phyloP scores from a whole-genome alignment of 2,329 filamentous ascomycete genomes.

The Aureobasidium melanogenum region DNA sequence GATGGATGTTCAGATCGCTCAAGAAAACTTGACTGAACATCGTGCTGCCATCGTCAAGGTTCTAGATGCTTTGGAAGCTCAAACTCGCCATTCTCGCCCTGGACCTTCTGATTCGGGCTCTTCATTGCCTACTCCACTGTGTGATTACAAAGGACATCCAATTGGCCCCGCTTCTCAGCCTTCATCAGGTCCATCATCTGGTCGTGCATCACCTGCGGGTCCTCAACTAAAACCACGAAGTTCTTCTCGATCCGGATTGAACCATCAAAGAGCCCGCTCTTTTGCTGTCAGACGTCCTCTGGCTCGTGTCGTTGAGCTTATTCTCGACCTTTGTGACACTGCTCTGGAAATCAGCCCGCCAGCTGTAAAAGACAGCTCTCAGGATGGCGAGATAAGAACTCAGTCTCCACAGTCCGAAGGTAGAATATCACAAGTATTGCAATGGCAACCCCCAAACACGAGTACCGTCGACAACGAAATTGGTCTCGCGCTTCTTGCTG shows the following conservation, averaged over 20 bases:
- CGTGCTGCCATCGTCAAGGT: conserved; percentile 92
- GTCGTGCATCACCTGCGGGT: conserved; percentile 58
- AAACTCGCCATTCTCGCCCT: conserved; percentile 53
- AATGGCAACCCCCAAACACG: conserved; percentile 92
- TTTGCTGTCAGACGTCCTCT: conserved; percentile 87
- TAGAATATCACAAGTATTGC: conserved; percentile 83
- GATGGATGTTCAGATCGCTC: conserved; percentile 94
- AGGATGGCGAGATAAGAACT: conserved; percentile 70
- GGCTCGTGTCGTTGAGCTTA: conserved; percentile 85
- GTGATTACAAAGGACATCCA: conserved; percentile 79
- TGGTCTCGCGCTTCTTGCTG: conserved; percentile 75
- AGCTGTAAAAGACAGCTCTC: conserved; percentile 74
- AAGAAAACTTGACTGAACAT: conserved; percentile 86
- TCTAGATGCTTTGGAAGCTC: conserved; percentile 79
- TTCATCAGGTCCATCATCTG: conserved; percentile 63
- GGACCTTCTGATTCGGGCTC: conserved; percentile 42
- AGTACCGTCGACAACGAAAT: conserved; percentile 91
- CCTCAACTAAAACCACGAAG: conserved; percentile 55
- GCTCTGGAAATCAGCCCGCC: conserved; percentile 91
- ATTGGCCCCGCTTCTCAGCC: conserved; percentile 66
- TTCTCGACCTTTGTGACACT: conserved; percentile 93
- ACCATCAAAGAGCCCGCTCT: conserved; percentile 73
- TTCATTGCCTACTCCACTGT: conserved; percentile 28
- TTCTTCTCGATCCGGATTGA: conserved; percentile 55
- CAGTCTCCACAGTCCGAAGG: conserved; percentile 95